Evolutionary conservation across 805 yeast species (phyloP), one percentile per base, ranked within the genome.

Genomic region (Jamesozyma jinghongensis): DNA sequence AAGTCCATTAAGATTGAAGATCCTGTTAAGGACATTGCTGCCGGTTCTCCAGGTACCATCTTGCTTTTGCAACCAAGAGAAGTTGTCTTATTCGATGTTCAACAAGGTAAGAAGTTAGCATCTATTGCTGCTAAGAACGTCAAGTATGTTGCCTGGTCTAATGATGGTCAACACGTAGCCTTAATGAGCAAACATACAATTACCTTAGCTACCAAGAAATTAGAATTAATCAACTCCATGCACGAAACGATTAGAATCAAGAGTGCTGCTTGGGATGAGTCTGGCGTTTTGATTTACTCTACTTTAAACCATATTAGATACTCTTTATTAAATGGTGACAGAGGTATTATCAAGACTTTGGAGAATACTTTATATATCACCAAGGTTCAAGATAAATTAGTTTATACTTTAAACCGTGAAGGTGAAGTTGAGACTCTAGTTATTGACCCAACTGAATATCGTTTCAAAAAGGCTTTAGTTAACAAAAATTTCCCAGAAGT

Each of bases 181-280:
- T 69, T 92, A 41, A 71, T 87, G 61, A 78, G 94, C 18, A 92
- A 90, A 62, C 99, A 92, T 65, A 83, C 92, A 17, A 84, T 92
- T 53, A 83, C 95, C 12, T 79, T 92, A 53, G 95, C 88, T 22
- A 79, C 77, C 53, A 81, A 79, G 61, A 81, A 77, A 48, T 72
- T 90, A 52, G 87, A 85, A 58, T 66, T 78, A 42, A 70, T 87
- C 32, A 79, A 90, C 40, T 78, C 94, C 2, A 74, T 87, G 77
- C 97, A 87, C 61, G 99, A 92, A 69, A 90, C 97, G 3, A 92
- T 92, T 52, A 74, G 98, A 62, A 86, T 92, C 56, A 92, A 92
- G 69, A 80, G 94, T 67, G 97, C 96, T 36, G 85, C 95, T 16
- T 92, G 97, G 97, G 97, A 92, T 62, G 96, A 87, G 52, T 70